Base-by-base conservation (phyloP, 2,329 filamentous ascomycete genomes). In the Aspergillus cejpii region DNA sequence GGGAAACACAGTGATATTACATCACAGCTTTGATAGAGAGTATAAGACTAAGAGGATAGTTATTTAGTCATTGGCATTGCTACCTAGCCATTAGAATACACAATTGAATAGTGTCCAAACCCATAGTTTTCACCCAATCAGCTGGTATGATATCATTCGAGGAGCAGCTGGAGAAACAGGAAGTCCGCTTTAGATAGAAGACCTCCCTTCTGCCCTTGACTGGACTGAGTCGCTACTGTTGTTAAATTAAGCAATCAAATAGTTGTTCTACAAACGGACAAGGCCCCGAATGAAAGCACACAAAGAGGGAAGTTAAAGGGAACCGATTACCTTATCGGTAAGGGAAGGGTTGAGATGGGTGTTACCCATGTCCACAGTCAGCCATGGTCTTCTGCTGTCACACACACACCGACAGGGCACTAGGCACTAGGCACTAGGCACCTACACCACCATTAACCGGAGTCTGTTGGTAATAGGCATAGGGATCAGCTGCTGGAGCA, bases 381-480 rank as follows among this genome's bases (percentile, higher is more conserved):
- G 29, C 14, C 14, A 20, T n/a, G 17, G 31, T 34, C 31, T 34
- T 19, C 11, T 34, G 31, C 31, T 34, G 31, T 19, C 10, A 17
- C 14, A 17, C 15, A 19, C 31, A 15, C 14, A 14, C 3, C 14
- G 11, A 39, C n/a, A n/a, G n/a, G n/a, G n/a, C n/a, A n/a, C n/a
- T n/a, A n/a, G n/a, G n/a, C n/a, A n/a, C n/a, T n/a, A n/a, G n/a
- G n/a, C n/a, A n/a, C 51, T 51, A 59, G 43, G 44, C 49, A 38
- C 42, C 41, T 19, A 48, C 39, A 14, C 44, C 50, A 15, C 60
- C 63, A 38, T 65, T 65, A 15, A 60, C 54, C 11, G 60, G 55
- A 15, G 34, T 41, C 45, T 63, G 55, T 41, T 64, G 61, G 39
- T 63, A 63, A 48, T 63, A 62, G 26, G 54, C 56, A 46, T 64